Conservation (phyloP, 306 rosid genomes). For the Prunus dulcis region DNA sequence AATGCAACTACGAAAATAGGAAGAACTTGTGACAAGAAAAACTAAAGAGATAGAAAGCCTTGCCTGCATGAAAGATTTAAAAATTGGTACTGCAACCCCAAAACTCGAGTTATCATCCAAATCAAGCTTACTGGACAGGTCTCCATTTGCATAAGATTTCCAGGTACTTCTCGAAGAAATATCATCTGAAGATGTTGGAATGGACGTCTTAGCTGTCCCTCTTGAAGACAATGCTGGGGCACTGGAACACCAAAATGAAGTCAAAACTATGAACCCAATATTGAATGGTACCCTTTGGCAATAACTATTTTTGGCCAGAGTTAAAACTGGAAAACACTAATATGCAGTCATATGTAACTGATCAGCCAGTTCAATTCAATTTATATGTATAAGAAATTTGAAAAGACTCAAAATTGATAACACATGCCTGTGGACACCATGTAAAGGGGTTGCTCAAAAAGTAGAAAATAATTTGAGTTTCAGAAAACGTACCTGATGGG, state of each 20-base stretch:
- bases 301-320: neutral
- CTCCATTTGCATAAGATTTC: conserved; percentile 77
- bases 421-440: neutral
- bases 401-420: conserved; percentile 1
- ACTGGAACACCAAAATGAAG: conserved; percentile 44
- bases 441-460: conserved; percentile 6
- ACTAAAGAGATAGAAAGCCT: conserved; percentile 21
- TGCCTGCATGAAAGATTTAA: conserved; percentile 95
- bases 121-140: conserved; percentile 68
- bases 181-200: conserved; percentile 56
- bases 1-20: conserved; percentile 5
- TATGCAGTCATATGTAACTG: neutral
- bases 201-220: conserved; percentile 65
- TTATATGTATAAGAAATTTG: neutral
- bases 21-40: neutral
- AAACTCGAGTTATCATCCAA: conserved; percentile 79
- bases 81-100: conserved; percentile 87
- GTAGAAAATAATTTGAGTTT: conserved; percentile 7
- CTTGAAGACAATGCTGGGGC: conserved; percentile 95
- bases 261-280: conserved; percentile 19
- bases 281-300: neutral
- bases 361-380: neutral
- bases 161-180: conserved; percentile 73
- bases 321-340: neutral
- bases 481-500: conserved; percentile 79